Conservation (phyloP, 805 yeast genomes). For the Monosporozyma aerobia region DNA sequence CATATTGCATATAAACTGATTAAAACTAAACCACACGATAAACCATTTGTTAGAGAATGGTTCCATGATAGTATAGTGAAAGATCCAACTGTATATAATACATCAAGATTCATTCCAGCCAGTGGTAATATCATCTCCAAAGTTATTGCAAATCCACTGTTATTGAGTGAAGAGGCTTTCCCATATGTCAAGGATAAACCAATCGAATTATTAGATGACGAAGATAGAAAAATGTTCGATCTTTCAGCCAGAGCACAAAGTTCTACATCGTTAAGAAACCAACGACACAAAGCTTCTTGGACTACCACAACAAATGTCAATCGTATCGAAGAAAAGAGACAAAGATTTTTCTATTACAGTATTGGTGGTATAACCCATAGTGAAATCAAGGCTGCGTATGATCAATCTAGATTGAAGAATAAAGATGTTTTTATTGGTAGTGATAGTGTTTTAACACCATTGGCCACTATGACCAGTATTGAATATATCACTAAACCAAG, state of each 20-base stretch:
- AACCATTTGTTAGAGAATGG: constrained; percentile 40
- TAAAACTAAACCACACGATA: constrained; percentile 33
- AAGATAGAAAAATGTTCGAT: constrained; percentile 28
- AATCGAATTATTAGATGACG: constrained; percentile 34
- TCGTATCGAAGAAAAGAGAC: constrained; percentile 37
- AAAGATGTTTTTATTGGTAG: constrained; percentile 78
- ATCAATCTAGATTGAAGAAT: constrained; percentile 49
- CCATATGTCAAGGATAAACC: constrained; percentile 76
- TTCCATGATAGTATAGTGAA: constrained; percentile 42
- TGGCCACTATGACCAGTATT: constrained; percentile 32
- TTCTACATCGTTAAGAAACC: constrained; percentile 53
- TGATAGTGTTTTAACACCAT: constrained; percentile 58
- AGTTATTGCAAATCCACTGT: constrained; percentile 41
- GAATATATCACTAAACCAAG: constrained; percentile 32
- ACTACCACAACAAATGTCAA: constrained; percentile 36
- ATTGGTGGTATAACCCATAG: constrained; percentile 87
- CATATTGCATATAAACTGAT: constrained; percentile 50
- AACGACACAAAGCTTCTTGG: constrained; percentile 71
- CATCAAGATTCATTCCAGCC: constrained; percentile 68
- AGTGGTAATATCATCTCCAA: constrained; percentile 48
- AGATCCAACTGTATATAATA: constrained; percentile 38
- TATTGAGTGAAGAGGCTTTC: constrained; percentile 44
- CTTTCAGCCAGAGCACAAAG: constrained; percentile 27
- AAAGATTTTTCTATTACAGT: constrained; percentile 66
- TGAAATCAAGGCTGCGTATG: constrained; percentile 70